phyloP scores from a whole-genome alignment of 192 early-diverging fungal genomes.

The Gaertneriomyces sp. region DNA sequence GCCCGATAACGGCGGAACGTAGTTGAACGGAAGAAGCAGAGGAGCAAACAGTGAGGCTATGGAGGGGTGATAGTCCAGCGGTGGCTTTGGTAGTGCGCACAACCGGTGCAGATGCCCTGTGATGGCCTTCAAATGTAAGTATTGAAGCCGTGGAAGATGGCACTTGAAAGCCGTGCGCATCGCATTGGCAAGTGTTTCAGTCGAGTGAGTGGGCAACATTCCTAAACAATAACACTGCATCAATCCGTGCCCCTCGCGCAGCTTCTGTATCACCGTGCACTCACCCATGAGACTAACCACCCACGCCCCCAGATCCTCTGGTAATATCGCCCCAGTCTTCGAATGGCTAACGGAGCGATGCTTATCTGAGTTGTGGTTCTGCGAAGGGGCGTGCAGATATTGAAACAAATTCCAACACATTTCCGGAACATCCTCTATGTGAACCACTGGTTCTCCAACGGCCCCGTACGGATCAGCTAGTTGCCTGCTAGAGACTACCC shows the following conservation, averaged over 20 bases:
- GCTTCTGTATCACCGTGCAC: no score
- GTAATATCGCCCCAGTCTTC: neutral
- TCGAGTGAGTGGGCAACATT: no score
- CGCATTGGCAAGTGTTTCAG: no score
- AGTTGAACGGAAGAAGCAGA: no score
- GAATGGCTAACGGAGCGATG: neutral
- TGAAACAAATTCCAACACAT: conserved; percentile 3
- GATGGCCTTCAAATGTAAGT: conserved; percentile 5
- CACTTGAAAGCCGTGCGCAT: no score
- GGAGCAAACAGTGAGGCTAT: no score
- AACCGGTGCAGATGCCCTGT: neutral
- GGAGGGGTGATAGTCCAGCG: no score
- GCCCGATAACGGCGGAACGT: no score
- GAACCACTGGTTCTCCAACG: neutral
- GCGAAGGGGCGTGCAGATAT: neutral
- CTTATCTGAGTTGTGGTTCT: neutral
- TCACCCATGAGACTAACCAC: conserved; percentile 2
- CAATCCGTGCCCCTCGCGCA: no score
- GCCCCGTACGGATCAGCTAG: no score
- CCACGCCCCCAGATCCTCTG: neutral
- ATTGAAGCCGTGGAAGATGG: neutral
- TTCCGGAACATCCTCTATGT: neutral
- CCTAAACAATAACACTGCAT: no score
- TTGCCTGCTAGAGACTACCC: neutral
- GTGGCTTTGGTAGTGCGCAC: no score